Evolutionary conservation across 192 early-diverging fungal genomes (phyloP), one percentile per base, ranked within the genome.

Genomic region (Podila verticillata): DNA sequence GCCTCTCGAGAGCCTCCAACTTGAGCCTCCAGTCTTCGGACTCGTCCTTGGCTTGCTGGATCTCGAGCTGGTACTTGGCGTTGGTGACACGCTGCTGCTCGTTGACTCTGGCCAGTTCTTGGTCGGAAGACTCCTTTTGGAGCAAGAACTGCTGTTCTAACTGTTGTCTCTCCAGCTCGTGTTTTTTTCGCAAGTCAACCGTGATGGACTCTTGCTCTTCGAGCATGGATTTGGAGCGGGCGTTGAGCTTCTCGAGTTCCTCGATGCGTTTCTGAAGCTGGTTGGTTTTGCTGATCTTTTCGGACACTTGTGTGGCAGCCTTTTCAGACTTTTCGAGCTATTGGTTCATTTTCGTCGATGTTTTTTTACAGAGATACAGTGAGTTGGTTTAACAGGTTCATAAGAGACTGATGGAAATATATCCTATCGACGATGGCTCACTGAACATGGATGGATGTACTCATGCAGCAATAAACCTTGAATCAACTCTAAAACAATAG

Each of bases 281-380:
- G 17, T 59, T 36, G 17, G 49, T 47, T 34, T 72, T 80, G 36
- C 61, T 60, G 24, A 68, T 58, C 22, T 80, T 80, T 4, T 80
- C 77, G 10, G 30, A 48, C 0, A 68, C 65, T 9, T 29, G 4
- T 17, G 69, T n/a, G 8, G 77, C 77, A 10, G 69, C 59, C 70
- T 62, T 80, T 66, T 80, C 77, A 31, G 77, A 80, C 35, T 72
- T 80, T 51, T 80, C 77, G 28, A 80, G 77, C 77, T 80, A 64
- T 44, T 44, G n/a, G n/a, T 44, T 15, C 61, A 59, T 19, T 29
- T 24, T 17, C 1, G 17, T 12, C 28, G 19, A 35, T 8, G 20
- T 32, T 26, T 24, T 35, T 54, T 26, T 24, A 20, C 36, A n/a
- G 39, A 34, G 61, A 48, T 61, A 48, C 17, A n/a, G 39, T 17